phyloP scores from a whole-genome alignment of 2,329 filamentous ascomycete species.

The Penicillium sp. region DNA sequence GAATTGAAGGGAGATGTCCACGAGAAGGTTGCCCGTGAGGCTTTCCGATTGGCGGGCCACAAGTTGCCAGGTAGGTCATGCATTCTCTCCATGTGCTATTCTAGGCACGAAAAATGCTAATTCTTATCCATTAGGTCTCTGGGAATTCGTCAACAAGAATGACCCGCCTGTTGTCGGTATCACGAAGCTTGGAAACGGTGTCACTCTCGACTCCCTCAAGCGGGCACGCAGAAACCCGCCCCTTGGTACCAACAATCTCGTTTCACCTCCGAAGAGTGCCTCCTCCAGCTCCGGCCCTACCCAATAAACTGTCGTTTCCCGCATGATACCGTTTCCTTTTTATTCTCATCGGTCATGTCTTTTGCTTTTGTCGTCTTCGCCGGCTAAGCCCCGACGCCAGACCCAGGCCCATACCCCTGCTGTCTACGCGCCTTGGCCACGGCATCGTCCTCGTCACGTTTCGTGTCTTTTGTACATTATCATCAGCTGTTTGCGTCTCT shows the following conservation, averaged over 20 bases:
- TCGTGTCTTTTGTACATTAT: constrained; percentile 41
- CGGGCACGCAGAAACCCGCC: constrained; percentile 68
- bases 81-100: background rate
- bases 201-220: constrained; percentile 81
- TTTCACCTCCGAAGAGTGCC: constrained; percentile 31
- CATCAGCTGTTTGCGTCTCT: constrained; percentile 36
- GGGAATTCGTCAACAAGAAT: constrained; percentile 91
- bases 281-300: constrained; percentile 37
- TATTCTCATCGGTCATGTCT: constrained; percentile 8
- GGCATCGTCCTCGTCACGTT: constrained; percentile 38
- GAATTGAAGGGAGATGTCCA: constrained; percentile 89
- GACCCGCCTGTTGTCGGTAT: constrained; percentile 88
- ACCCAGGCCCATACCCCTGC: constrained; percentile 55
- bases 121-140: constrained; percentile 47
- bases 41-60: constrained; percentile 87
- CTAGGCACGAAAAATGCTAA: constrained; percentile 15
- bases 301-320: constrained; percentile 28
- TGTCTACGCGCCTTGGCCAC: constrained; percentile 45
- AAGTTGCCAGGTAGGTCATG: constrained; percentile 77
- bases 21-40: constrained; percentile 91
- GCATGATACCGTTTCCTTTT: constrained; percentile 11
- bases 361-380: constrained; percentile 9
- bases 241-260: constrained; percentile 30
- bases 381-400: constrained; percentile 53
- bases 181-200: constrained; percentile 77